Percentiles rank a stretch among this genome's conserved stretches.
Conservation (phyloP, 1,284 basidiomycete species). For the Ustilago xerochloae region DNA sequence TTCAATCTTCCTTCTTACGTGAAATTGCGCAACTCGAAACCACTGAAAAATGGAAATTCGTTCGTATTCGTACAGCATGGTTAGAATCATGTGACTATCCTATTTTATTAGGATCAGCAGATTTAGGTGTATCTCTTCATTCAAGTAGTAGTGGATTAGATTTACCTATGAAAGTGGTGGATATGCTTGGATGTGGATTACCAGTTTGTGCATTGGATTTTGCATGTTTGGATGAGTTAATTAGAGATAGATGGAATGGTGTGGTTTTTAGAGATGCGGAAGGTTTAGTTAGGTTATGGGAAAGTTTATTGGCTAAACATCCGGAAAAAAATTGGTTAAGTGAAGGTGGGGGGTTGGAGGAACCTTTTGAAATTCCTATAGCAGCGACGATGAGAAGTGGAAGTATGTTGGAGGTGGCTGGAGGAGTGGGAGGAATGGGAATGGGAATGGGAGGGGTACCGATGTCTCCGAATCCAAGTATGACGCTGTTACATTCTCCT, state of each 20-base stretch:
- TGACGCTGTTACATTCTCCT: constrained; percentile 52
- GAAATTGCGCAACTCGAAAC: constrained; percentile 74
- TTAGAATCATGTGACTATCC: constrained; percentile 59
- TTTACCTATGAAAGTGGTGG: constrained; percentile 98
- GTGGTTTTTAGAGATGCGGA: constrained; percentile 78
- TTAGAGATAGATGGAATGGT: constrained; percentile 84
- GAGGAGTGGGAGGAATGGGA: background rate
- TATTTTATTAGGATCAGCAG: constrained; percentile 77
- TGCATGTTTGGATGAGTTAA: constrained; percentile 85
- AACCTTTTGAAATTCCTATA: constrained; percentile 21
- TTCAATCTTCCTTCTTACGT: constrained; percentile 79
- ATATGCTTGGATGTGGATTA: constrained; percentile 97
- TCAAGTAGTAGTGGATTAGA: constrained; percentile 89
- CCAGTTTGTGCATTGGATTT: constrained; percentile 93
- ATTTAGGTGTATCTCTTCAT: constrained; percentile 91
- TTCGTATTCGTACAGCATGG: constrained; percentile 75
- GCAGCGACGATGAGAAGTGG: background rate
- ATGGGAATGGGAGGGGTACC: constrained; percentile 10
- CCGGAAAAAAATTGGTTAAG: constrained; percentile 31
- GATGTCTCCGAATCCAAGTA: constrained; percentile 39
- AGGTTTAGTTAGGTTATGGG: constrained; percentile 79
- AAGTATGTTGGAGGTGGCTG: background rate
- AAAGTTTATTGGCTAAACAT: constrained; percentile 64
- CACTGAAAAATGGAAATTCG: constrained; percentile 78
- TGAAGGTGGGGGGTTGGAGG: constrained; percentile 23